Evolutionary conservation across 148 eudicot genomes (phyloP), one percentile per base, ranked within the genome.

Genomic region (Camellia lanceoleosa): DNA sequence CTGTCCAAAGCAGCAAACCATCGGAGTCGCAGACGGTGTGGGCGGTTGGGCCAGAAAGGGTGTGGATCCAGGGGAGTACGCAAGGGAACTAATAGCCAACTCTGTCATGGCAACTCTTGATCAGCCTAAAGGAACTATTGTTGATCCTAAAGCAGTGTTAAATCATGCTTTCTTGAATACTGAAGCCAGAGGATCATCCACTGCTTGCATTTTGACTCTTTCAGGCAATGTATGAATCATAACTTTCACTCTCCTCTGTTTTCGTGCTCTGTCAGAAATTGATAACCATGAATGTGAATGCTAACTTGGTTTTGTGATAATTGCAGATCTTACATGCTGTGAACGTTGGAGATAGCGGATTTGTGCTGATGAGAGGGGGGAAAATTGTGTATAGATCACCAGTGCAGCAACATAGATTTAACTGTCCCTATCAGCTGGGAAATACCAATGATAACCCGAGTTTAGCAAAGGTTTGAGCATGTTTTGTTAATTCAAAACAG

Each of bases 281-380:
- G 38, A 30, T 30, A 30, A 30, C 38, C 11, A 55, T 12, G 12
- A 12, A 16, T 16, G 18, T 59, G 4, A 56, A 59, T 59, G 7
- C 19, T 14, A 16, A 14, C 19, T 59, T 14, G 18, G 38, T 30
- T 59, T 59, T 59, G 7, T 59, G 23, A 0, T 47, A 19, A 15
- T 76, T 65, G n/a, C 63, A 63, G 74, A 55, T 68, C 44, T 54
- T 58, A 42, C 59, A 56, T 3, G 78, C 64, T 41, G 74, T 71
- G 51, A 78, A 78, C 44, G n/a, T 78, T 5, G 80, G 80, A 30
- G 80, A 78, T 3, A 78, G 80, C 56, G 80, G 80, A 15, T 78
- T 78, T 1, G 0, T 78, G 64, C 0, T 78, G 51, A 30, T 68
- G 4, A 41, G 66, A 78, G 15, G 6, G 9, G 13, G 54, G 38